These are phyloP conservation scores for Biscutella auriculata DNA, from an alignment of 441 rosid genomes.

Conservation along the genomic window DNA sequence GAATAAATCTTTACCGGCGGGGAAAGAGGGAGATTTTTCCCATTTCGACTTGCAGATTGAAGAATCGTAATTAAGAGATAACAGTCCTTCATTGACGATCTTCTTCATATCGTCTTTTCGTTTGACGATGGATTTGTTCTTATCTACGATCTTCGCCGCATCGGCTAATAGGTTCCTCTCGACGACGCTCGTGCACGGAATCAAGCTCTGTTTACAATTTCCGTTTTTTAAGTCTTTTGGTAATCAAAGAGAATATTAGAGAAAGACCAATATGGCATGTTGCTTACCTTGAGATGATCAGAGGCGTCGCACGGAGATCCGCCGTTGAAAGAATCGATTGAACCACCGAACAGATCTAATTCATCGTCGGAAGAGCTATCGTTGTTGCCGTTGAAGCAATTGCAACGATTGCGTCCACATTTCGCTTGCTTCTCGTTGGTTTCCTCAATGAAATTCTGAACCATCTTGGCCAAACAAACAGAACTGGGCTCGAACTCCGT, in stretches of 20 bases:
- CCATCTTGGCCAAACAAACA: conserved; percentile 73
- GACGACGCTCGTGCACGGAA: conserved; percentile 49
- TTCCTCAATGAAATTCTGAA: conserved; percentile 76
- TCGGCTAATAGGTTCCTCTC: conserved; percentile 75
- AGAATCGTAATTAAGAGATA: conserved; percentile 51
- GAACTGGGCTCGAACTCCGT: conserved; percentile 82
- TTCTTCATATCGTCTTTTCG: conserved; percentile 54
- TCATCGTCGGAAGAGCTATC: conserved; percentile 87
- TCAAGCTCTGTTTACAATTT: conserved; percentile 40
- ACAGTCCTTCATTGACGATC: conserved; percentile 46
- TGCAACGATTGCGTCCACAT: conserved; percentile 70
- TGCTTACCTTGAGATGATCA: conserved; percentile 61
- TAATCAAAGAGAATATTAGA: not conserved
- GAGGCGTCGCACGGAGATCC: conserved; percentile 44
- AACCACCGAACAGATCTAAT: conserved; percentile 38
- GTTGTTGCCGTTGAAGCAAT: conserved; percentile 70
- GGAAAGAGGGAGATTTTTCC: conserved; percentile 57
- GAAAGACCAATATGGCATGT: not conserved
- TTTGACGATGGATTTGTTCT: conserved; percentile 48
- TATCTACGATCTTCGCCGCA: conserved; percentile 60
- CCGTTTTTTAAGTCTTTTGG: no score
- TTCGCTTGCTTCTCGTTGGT: conserved; percentile 64
- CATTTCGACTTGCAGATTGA: conserved; percentile 84
- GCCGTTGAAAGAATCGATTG: conserved; percentile 19
- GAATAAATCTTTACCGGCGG: conserved; percentile 40